Evolutionary conservation across 2,329 filamentous ascomycete genomes (phyloP).

Genomic region (Arthrobotrys iridis): DNA sequence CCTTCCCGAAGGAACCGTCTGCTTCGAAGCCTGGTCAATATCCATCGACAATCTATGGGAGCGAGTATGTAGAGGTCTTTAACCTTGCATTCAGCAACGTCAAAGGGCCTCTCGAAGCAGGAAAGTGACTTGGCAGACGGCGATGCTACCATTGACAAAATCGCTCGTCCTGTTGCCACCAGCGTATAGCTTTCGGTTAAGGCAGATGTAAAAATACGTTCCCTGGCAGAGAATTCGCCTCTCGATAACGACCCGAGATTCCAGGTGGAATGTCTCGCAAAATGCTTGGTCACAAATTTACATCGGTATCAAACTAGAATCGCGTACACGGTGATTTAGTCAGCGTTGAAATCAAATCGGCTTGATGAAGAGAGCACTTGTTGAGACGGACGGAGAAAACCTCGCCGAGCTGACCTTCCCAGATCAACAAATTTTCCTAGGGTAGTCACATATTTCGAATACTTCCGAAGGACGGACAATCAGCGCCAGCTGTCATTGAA

Average conservation of each 20-base stretch:
- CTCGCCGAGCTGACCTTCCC: conserved; percentile 1
- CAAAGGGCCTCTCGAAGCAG: conserved; percentile 41
- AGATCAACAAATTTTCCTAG: conserved; percentile 15
- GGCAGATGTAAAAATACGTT: conserved; percentile 30
- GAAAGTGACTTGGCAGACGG: conserved; percentile 27
- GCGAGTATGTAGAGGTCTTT: conserved; percentile 24
- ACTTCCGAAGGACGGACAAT: conserved; percentile 19
- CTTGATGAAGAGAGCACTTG: not conserved
- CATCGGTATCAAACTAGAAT: conserved; percentile 3
- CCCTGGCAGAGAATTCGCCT: conserved; percentile 22
- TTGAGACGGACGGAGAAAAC: not conserved
- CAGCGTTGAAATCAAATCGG: not conserved
- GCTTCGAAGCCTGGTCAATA: conserved; percentile 44
- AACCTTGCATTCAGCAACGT: conserved; percentile 9
- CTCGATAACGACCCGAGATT: conserved; percentile 32
- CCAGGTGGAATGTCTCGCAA: conserved; percentile 10
- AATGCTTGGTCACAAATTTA: conserved; percentile 1
- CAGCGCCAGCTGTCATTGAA: conserved; percentile 12
- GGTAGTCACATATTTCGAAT: conserved; percentile 10
- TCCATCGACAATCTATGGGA: conserved; percentile 51
- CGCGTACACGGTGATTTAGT: not conserved
- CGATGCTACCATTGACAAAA: conserved; percentile 43
- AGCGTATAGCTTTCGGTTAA: conserved; percentile 13
- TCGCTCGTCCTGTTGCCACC: conserved; percentile 53
- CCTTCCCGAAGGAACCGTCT: conserved; percentile 54